phyloP scores from a whole-genome alignment of 75 land plant genomes.

The Pinus taeda region DNA sequence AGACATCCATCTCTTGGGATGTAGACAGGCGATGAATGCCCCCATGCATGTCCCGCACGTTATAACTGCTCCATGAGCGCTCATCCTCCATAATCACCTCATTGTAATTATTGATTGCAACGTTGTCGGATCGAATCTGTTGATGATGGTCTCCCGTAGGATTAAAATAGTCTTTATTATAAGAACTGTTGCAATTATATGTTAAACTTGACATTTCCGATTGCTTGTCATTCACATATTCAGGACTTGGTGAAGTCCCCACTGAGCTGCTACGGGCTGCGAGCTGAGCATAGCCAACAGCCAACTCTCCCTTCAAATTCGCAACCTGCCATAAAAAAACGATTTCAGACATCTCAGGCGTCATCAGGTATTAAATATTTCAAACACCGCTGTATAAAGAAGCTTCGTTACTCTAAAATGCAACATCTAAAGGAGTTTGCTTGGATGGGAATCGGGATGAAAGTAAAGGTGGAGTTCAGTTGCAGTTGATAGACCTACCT shows the following conservation, averaged over 20 bases:
- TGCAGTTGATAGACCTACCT: slow-evolving; percentile 16
- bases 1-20: neutral
- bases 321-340: neutral
- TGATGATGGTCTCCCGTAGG: neutral
- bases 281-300: neutral
- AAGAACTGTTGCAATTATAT: too few species aligned
- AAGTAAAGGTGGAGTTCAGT: neutral
- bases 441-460: neutral
- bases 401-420: too few species aligned
- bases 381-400: too few species aligned
- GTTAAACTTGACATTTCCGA: too few species aligned
- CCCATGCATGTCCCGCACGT: neutral
- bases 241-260: too few species aligned
- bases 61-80: neutral
- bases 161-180: neutral
- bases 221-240: too few species aligned
- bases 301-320: neutral
- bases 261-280: neutral
- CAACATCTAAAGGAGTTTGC: too few species aligned
- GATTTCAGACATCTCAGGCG: neutral
- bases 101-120: too few species aligned
- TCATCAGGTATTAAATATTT: neutral
- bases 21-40: neutral
- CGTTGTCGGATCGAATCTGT: neutral
- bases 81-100: too few species aligned